Evolutionary conservation across 257 asterid species (phyloP), one percentile per base, ranked within the genome.

Genomic region (Nicotiana tabacum): DNA sequence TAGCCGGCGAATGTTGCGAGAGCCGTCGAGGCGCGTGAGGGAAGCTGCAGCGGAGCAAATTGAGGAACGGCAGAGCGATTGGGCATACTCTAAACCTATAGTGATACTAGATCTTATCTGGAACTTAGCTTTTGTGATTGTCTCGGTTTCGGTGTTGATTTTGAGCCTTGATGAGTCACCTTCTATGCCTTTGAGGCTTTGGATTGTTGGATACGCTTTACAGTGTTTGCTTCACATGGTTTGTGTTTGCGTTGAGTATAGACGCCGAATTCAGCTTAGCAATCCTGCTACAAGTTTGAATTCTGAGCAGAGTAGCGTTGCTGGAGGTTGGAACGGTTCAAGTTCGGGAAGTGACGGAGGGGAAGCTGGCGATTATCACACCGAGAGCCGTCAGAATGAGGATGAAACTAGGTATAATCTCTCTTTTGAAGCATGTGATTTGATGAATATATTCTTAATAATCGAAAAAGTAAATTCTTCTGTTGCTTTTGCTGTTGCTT

Each of bases 21-120:
- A 85, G 87, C 87, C 91, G 15, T 89, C 92, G 8, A 81, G 85
- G 77, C 85, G 90, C 55, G 92, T 89, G 51, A 85, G 92, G 5
- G 92, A 89, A 68, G 84, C 90, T 46, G 92, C 92, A 10, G 92
- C 90, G 11, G 91, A 88, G 83, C 92, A 89, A 83, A 88, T 89
- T 84, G 97, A 93, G 87, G 97, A 93, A 78, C 85, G 97, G 6
- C 98, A 94, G 67, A 94, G 92, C 90, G 97, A 94, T 78, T 94
- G 98, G 98, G 97, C 97, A 1, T 92, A 94, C 87, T 94, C 98
- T 5, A 94, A 92, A 90, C 98, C 97, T 29, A 87, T 94, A 24
- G 95, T 94, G n/a, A 83, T 93, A 17, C 85, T 94, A 8, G 98
- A 94, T 92, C 90, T 93, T 15, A 62, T 92, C 2, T 94, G 98